phyloP scores from a whole-genome alignment of 495 filamentous ascomycete genomes.

The Daldinia loculata region DNA sequence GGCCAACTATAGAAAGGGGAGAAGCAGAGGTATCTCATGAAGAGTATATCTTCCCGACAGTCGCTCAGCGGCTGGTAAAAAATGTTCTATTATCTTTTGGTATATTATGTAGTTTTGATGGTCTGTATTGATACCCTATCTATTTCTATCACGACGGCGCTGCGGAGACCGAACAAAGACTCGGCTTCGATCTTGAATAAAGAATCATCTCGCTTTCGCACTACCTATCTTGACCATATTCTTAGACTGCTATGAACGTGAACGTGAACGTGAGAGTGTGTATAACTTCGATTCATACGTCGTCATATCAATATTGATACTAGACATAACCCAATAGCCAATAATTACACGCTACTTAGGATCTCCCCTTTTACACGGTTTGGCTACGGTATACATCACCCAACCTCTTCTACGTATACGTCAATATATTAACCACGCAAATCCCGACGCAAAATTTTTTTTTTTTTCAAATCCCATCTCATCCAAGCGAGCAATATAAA shows the following conservation, averaged over 20 bases:
- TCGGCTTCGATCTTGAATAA: slow-evolving; percentile 32
- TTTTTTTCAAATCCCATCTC: neutral
- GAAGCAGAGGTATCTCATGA: slow-evolving; percentile 9
- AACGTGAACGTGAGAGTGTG: neutral
- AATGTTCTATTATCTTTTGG: slow-evolving; percentile 13
- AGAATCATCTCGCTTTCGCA: slow-evolving; percentile 14
- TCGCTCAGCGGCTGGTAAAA: neutral
- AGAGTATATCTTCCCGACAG: slow-evolving; percentile 14
- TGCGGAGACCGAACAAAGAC: slow-evolving; percentile 7
- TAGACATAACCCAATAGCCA: too few relatives aligned
- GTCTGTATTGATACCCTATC: slow-evolving; percentile 39
- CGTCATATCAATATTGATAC: too few relatives aligned
- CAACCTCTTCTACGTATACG: neutral
- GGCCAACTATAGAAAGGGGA: slow-evolving; percentile 34
- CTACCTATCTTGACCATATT: neutral
- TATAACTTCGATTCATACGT: neutral
- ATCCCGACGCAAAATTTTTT: slow-evolving; percentile 15
- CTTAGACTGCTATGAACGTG: neutral
- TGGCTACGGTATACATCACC: neutral
- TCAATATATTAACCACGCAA: neutral
- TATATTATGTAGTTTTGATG: slow-evolving; percentile 37
- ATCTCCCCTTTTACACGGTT: neutral
- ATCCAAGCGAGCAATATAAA: slow-evolving; percentile 12
- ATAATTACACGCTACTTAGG: too few relatives aligned
- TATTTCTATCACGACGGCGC: slow-evolving; percentile 23